Conservation (phyloP, 2,329 filamentous ascomycete species). For the Exophiala oligosperma region DNA sequence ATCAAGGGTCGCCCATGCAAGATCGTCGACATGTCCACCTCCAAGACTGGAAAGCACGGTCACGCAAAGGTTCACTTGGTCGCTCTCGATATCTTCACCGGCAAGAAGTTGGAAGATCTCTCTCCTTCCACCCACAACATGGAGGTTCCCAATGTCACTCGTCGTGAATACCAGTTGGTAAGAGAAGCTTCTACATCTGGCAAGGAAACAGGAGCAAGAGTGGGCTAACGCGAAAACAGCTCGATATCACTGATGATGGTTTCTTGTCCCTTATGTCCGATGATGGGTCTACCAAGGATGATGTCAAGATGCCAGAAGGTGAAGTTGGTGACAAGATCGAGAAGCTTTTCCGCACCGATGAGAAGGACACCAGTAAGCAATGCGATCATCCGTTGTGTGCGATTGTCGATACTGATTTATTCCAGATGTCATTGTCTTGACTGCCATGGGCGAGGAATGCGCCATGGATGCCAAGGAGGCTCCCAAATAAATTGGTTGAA, state of each 20-base stretch:
- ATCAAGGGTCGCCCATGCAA: constrained; percentile 99
- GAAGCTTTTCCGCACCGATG: constrained; percentile 76
- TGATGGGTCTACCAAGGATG: constrained; percentile 84
- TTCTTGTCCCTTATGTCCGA: constrained; percentile 94
- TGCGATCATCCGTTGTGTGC: background rate
- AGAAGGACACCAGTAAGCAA: constrained; percentile 86
- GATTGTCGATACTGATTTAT: constrained; percentile 8
- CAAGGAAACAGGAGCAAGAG: background rate
- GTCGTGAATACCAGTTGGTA: constrained; percentile 92
- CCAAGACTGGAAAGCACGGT: constrained; percentile 99
- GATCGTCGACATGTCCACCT: constrained; percentile 99
- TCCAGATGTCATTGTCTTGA: constrained; percentile 84
- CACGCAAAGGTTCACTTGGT: constrained; percentile 99
- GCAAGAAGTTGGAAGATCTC: constrained; percentile 99
- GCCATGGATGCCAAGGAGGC: constrained; percentile 95
- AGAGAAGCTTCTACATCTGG: constrained; percentile 44
- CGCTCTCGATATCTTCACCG: constrained; percentile 98
- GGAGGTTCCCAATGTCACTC: constrained; percentile 90
- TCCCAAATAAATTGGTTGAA: constrained; percentile 45
- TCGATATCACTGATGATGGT: constrained; percentile 89
- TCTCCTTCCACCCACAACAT: constrained; percentile 87
- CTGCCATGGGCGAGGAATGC: constrained; percentile 93
- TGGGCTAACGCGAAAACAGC: constrained; percentile 50
- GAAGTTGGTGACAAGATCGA: constrained; percentile 85
- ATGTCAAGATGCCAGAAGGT: constrained; percentile 88